A percentile compares a stretch with the other conserved stretches of the same genome.
phyloP scores from a whole-genome alignment of 192 early-diverging fungal species.

The Backusella tarrabulga region DNA sequence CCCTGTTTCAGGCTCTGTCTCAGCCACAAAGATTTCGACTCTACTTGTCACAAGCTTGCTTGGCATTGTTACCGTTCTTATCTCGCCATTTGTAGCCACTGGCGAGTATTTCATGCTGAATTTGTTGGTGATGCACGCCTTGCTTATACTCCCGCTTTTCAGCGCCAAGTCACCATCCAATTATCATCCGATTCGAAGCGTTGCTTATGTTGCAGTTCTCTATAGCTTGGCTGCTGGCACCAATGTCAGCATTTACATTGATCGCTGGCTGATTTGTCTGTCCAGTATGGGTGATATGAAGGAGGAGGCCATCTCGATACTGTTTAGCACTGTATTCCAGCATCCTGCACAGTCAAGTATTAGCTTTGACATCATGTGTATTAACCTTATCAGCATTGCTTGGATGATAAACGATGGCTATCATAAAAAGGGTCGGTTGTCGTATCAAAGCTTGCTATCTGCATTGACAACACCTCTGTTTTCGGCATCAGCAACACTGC shows the following conservation, averaged over 20 bases:
- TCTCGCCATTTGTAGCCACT: slow-evolving; percentile 10
- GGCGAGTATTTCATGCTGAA: slow-evolving; percentile 19
- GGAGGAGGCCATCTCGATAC: neutral
- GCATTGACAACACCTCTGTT: slow-evolving; percentile 9
- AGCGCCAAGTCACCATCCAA: neutral
- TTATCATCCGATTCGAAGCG: neutral
- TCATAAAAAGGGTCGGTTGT: neutral
- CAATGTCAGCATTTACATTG: slow-evolving; percentile 12
- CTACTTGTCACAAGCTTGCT: neutral
- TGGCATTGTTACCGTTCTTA: slow-evolving; percentile 18
- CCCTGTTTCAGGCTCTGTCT: neutral
- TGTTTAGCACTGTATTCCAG: slow-evolving; percentile 10
- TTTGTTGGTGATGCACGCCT: slow-evolving; percentile 28
- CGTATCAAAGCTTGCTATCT: neutral
- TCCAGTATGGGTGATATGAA: neutral
- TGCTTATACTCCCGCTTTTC: slow-evolving; percentile 18
- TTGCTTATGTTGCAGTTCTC: neutral
- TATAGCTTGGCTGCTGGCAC: slow-evolving; percentile 23
- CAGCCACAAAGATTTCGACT: neutral
- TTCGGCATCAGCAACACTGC: slow-evolving; percentile 22
- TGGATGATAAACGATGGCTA: slow-evolving; percentile 23
- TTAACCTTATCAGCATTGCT: slow-evolving; percentile 8
- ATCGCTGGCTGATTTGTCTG: slow-evolving; percentile 6
- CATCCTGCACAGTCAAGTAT: slow-evolving; percentile 34
- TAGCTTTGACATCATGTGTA: slow-evolving; percentile 25